Evolutionary conservation across 2,329 filamentous ascomycete genomes (phyloP).

Genomic region (Epichloe gansuensis): DNA sequence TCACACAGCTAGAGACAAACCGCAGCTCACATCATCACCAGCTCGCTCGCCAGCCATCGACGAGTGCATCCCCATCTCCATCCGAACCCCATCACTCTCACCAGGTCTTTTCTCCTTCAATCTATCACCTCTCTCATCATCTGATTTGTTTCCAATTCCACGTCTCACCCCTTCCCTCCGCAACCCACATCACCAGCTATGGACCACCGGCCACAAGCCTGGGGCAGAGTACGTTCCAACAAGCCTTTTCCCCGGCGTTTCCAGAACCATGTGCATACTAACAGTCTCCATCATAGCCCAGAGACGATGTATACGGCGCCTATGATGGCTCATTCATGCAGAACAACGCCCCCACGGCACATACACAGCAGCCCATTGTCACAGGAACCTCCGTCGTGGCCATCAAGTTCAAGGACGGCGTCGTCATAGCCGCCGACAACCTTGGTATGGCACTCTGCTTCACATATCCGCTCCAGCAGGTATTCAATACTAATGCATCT

Average conservation of each 20-base stretch:
- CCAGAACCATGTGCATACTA: conserved; percentile 7
- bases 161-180: not conserved
- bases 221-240: conserved; percentile 51
- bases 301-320: conserved; percentile 91
- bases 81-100: not conserved
- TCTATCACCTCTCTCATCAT: not conserved
- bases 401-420: conserved; percentile 91
- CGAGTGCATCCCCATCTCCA: not conserved
- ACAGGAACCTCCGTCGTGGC: conserved; percentile 93
- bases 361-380: conserved; percentile 86
- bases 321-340: conserved; percentile 85
- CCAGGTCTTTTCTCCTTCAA: not conserved
- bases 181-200: conserved; percentile 27
- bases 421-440: conserved; percentile 95
- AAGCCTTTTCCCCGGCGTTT: conserved; percentile 7
- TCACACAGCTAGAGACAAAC: conserved; percentile 3
- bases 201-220: conserved; percentile 63
- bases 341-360: conserved; percentile 57
- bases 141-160: not conserved
- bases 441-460: conserved; percentile 46
- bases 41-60: conserved; percentile 9
- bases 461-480: not conserved
- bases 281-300: conserved; percentile 48
- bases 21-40: conserved; percentile 8
- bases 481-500: not conserved